Evolutionary conservation across 768 basidiomycete genomes (phyloP), one percentile per base, ranked within the genome.

Genomic region (Chalciporus pseudorubinellus): DNA sequence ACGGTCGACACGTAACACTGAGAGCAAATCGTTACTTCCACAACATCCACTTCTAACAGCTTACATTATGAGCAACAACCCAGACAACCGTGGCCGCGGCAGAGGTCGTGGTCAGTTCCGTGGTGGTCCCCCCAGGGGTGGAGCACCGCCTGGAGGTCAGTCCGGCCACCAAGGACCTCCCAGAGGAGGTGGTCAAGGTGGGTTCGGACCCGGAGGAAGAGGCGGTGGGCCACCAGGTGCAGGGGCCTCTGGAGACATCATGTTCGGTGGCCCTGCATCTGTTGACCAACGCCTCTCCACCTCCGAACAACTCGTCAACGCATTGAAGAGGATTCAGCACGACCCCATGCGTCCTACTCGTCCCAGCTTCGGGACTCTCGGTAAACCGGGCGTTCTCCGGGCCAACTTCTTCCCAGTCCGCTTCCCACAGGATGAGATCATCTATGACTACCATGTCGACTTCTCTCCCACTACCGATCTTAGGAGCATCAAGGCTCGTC

Each of bases 361-460:
- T 4, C 78, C 79, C 7, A 71, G 68, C n/a, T 79, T 70, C 44
- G 79, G 79, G 9, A 72, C 66, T 1, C 54, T 59, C 7, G 79
- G 80, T 8, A 66, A 46, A 5, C 4, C 59, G 20, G 70, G 76
- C 48, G 72, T 68, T 20, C 60, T 82, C 8, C 74, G 81, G 1
- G 63, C 78, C 34, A 81, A 81, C 51, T 80, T 80, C 60, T 81
- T 82, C 56, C 54, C 79, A 0, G 59, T 79, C 47, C 67, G 60
- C 19, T 67, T 79, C 28, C 71, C 76, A 0, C 72, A 71, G 46
- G 14, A 2, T 7, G 69, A 65, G 0, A 56, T 70, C 16, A 52
- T 81, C 4, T 72, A 71, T 48, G 79, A 82, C 53, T 81, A 81
- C 52, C 70, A 72, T 26, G 66, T 78, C 51, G 57, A 65, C 0